Evolutionary conservation across 1,284 basidiomycete genomes (phyloP).

Genomic region (Tausonia pullulans): DNA sequence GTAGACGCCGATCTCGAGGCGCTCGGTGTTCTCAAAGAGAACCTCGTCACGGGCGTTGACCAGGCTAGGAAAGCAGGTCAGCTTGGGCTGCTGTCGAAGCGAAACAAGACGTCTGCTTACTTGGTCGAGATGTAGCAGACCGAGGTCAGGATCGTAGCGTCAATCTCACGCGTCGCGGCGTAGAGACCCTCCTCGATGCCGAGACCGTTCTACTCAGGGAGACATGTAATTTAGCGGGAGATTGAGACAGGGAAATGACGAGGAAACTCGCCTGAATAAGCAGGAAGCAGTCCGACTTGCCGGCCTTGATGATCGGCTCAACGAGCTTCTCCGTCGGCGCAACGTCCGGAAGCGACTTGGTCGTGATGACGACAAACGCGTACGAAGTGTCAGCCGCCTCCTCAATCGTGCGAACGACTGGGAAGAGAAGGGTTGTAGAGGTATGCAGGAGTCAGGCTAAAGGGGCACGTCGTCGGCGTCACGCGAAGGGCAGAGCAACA

Average conservation of each 20-base stretch:
- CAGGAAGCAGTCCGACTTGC: conserved; percentile 49
- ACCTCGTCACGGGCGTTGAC: conserved; percentile 27
- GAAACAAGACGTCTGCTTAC: background rate
- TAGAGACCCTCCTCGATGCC: conserved; percentile 60
- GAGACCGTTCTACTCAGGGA: conserved; percentile 47
- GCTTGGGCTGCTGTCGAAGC: background rate
- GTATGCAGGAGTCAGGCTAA: background rate
- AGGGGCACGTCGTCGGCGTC: background rate
- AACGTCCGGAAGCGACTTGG: conserved; percentile 63
- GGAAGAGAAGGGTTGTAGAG: conserved; percentile 8
- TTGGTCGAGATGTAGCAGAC: conserved; percentile 7
- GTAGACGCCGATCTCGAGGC: conserved; percentile 23
- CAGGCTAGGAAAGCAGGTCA: conserved; percentile 23
- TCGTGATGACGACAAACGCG: conserved; percentile 55
- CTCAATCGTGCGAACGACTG: conserved; percentile 48
- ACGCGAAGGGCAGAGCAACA: background rate
- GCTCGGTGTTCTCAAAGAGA: conserved; percentile 8
- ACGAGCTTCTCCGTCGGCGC: conserved; percentile 48
- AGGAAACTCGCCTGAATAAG: conserved; percentile 44
- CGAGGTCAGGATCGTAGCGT: conserved; percentile 24
- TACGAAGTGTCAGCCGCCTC: conserved; percentile 52
- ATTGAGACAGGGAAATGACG: background rate
- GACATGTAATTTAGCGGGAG: background rate
- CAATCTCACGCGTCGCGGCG: conserved; percentile 37
- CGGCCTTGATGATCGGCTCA: conserved; percentile 44